Percentiles rank a stretch among this genome's conserved stretches.
phyloP scores from a whole-genome alignment of 148 eudicot genomes.

The Amaranthus cruentus region DNA sequence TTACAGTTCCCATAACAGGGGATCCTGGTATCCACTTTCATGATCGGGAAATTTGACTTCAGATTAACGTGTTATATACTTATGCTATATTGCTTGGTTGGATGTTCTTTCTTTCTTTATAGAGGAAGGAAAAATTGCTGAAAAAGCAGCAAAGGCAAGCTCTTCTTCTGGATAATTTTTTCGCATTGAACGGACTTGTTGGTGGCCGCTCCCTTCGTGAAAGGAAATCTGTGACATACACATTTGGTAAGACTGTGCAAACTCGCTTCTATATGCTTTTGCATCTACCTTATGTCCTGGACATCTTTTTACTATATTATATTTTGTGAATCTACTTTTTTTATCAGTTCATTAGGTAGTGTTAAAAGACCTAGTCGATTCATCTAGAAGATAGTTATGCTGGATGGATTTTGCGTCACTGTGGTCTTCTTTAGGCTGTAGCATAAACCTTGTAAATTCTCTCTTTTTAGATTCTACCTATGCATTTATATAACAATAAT shows the following conservation, averaged over 20 bases:
- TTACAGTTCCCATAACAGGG: background rate
- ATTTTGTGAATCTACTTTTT: background rate
- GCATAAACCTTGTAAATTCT: too few species aligned
- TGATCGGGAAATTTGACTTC: background rate
- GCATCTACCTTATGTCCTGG: background rate
- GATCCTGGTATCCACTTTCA: conserved; percentile 3
- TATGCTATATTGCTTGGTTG: background rate
- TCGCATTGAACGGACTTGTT: conserved; percentile 64
- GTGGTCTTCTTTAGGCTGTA: background rate
- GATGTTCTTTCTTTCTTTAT: conserved; percentile 3
- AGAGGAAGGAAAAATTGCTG: conserved; percentile 83
- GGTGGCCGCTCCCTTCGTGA: conserved; percentile 92
- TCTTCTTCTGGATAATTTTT: conserved; percentile 73
- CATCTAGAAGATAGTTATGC: background rate
- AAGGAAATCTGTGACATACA: conserved; percentile 90
- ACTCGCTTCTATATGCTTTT: conserved; percentile 2
- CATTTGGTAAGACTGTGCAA: conserved; percentile 60
- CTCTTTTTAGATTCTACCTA: background rate
- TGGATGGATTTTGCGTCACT: background rate
- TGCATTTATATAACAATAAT: background rate
- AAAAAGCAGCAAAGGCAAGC: conserved; percentile 94
- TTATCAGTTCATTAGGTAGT: background rate
- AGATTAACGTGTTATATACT: background rate
- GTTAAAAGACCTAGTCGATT: background rate
- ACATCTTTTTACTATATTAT: background rate